Conservation (phyloP, 176 grass and related monocot species). For the Guadua angustifolia region DNA sequence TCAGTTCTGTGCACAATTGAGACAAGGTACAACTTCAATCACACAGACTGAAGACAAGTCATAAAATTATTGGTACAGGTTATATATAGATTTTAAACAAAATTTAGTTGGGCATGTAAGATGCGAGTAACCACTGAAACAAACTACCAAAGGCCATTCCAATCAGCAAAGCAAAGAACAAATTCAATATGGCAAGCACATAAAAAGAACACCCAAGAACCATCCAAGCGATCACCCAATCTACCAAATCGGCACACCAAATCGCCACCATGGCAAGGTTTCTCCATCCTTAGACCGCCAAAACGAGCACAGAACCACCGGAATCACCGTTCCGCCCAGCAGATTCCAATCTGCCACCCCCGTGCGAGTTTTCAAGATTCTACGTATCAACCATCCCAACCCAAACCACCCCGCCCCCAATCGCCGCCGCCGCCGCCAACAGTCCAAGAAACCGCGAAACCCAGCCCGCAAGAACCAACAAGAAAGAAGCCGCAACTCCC, state of each 20-base stretch:
- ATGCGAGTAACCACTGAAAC: background rate
- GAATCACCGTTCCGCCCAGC: background rate
- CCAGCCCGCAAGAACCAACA: background rate
- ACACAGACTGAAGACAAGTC: background rate
- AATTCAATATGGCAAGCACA: background rate
- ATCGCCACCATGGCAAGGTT: background rate
- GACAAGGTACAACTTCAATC: background rate
- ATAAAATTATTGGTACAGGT: background rate
- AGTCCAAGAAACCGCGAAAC: background rate
- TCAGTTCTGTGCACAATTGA: background rate
- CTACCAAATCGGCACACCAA: background rate
- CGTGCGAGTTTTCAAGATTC: background rate
- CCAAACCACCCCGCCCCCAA: background rate
- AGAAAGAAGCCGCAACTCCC: background rate
- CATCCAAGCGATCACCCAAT: conserved; percentile 17
- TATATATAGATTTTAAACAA: background rate
- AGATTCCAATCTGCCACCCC: background rate
- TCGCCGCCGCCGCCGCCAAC: background rate
- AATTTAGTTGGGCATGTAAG: background rate
- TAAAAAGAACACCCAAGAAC: background rate
- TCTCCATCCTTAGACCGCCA: background rate
- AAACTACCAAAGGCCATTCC: background rate
- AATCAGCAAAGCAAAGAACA: background rate
- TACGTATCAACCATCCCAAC: background rate
- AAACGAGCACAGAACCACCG: background rate